A percentile compares a stretch with the other conserved stretches of the same genome.
Evolutionary conservation across 140 eudicot species (phyloP).

Genomic region (Anethum foeniculum): DNA sequence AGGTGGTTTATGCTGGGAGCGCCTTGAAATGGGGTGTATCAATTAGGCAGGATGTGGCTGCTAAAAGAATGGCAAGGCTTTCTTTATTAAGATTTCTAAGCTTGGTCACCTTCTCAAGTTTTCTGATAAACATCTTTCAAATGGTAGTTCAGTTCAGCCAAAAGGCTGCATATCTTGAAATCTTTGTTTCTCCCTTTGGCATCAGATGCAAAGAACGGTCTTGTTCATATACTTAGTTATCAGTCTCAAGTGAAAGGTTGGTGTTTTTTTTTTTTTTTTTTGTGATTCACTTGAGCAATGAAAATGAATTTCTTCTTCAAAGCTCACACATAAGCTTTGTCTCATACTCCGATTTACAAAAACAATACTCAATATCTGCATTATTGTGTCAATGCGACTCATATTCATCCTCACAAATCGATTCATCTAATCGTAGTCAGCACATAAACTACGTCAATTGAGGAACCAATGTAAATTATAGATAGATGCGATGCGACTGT

Average conservation of each 20-base stretch:
- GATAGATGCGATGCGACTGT: not conserved
- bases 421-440: not conserved
- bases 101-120: not conserved
- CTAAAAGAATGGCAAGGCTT: slow-evolving; percentile 7
- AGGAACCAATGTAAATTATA: too few species aligned
- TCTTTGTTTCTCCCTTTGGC: too few species aligned
- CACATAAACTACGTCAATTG: not conserved
- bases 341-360: not conserved
- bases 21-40: slow-evolving; percentile 59
- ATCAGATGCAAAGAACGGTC: too few species aligned
- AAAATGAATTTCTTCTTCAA: not conserved
- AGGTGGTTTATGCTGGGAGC: slow-evolving; percentile 78
- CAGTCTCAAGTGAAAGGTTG: not conserved
- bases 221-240: not conserved
- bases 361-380: not conserved
- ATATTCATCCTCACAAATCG: not conserved
- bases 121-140: not conserved
- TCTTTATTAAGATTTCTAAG: not conserved
- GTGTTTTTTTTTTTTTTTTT: too few species aligned
- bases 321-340: not conserved
- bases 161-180: too few species aligned
- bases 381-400: not conserved
- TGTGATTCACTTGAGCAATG: not conserved
- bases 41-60: slow-evolving; percentile 6
- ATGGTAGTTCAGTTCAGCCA: not conserved